These are phyloP conservation scores for Corinectria fuckeliana DNA, from an alignment of 2,329 filamentous ascomycete species.

Conservation along the genomic window DNA sequence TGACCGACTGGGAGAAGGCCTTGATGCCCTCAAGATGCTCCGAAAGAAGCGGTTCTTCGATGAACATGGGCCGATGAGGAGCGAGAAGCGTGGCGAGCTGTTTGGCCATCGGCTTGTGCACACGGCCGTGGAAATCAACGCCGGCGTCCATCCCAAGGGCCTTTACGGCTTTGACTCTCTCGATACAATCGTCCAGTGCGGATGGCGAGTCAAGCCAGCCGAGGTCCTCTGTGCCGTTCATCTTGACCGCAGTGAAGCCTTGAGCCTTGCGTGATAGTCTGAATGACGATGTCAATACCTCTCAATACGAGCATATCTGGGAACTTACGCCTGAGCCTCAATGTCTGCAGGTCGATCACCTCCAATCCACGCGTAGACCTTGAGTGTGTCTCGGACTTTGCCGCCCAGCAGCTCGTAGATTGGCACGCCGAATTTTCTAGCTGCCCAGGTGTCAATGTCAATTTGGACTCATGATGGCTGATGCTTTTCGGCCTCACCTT, in stretches of 20 bases:
- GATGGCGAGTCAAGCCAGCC: constrained; percentile 78
- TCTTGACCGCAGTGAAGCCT: constrained; percentile 73
- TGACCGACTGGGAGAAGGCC: constrained; percentile 38
- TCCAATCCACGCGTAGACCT: constrained; percentile 81
- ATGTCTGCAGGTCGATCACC: constrained; percentile 75
- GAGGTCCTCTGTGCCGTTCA: constrained; percentile 80
- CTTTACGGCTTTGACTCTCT: constrained; percentile 73
- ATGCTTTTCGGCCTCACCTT: constrained; percentile 48
- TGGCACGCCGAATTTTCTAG: constrained; percentile 63
- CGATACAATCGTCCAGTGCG: constrained; percentile 66
- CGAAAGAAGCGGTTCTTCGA: constrained; percentile 75
- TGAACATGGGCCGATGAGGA: constrained; percentile 74
- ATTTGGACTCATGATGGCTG: fast-evolving
- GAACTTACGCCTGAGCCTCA: constrained; percentile 62
- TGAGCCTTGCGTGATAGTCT: constrained; percentile 62
- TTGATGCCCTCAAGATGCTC: constrained; percentile 72
- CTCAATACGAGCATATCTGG: neutral
- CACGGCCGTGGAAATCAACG: constrained; percentile 78
- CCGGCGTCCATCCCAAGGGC: constrained; percentile 73
- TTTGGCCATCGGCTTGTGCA: constrained; percentile 83
- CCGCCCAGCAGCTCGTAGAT: constrained; percentile 78
- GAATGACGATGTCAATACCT: neutral
- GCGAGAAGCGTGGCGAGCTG: constrained; percentile 73
- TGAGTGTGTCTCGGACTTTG: constrained; percentile 72
- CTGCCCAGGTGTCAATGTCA: constrained; percentile 31